Base-by-base conservation (phyloP, 1,284 basidiomycete genomes). In the Taiwanofungus camphoratus region DNA sequence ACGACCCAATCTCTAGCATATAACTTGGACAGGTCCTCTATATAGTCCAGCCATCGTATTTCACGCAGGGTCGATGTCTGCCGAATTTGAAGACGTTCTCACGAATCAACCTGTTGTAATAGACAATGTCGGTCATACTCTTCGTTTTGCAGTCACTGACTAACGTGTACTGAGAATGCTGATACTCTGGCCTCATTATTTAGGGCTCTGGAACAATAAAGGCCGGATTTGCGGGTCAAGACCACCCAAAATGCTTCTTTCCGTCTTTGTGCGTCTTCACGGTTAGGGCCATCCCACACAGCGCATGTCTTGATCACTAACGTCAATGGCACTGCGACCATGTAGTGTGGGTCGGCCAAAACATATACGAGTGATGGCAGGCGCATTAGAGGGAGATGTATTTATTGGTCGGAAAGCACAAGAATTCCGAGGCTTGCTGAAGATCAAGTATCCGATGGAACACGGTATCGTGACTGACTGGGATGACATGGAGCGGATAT, bases 401-500 rank as follows among this genome's bases (percentile, higher is more conserved):
- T 98, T 96, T 67, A 96, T 98, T 47, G 93, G 94, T 11, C 75
- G 86, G 57, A 82, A 86, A 53, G 94, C 94, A 5, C 94, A 98
- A 67, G 94, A 97, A 59, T 86, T 92, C 53, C 76, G 93, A 47
- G 94, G 94, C 9, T 69, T 98, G 50, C 74, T 98, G 50, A 95
- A 95, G 73, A 95, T 97, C 57, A 93, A 92, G 64, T 97, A 97
- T 62, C 94, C 94, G n/a, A 96, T 98, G 81, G 91, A 94, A 61
- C 90, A 93, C 64, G 91, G 91, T 15, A 87, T 93, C 46, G 89
- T 93, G 4, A 91, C 88, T 21, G 91, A 97, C 69, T 97, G 93
- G 93, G 93, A 97, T 61, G 93, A 97, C 60, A 97, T 97, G 93
- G 93, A 97, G 65, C 80, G 89, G 44, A 95, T 97, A 76, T 97